Percentiles rank a stretch among this genome's conserved stretches.
Conservation (phyloP, 768 basidiomycete species). For the Suillus subalutaceus region DNA sequence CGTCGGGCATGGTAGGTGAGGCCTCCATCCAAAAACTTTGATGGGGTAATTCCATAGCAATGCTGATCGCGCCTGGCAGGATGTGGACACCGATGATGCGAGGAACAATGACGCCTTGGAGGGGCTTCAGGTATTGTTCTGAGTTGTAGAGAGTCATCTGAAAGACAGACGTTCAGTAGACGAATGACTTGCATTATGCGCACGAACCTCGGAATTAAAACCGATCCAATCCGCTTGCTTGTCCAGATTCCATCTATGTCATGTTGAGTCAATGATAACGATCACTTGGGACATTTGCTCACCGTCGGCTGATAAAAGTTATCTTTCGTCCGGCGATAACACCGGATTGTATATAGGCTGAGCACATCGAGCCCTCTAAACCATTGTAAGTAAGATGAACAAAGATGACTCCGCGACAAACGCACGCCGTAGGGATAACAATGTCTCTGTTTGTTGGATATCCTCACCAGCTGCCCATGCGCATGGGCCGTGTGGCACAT, state of each 20-base stretch:
- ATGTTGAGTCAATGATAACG: not conserved
- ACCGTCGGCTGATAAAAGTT: slow-evolving; percentile 42
- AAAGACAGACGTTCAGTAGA: slow-evolving; percentile 10
- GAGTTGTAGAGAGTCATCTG: slow-evolving; percentile 58
- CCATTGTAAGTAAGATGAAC: slow-evolving; percentile 5
- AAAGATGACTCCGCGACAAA: not conserved
- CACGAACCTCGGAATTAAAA: slow-evolving; percentile 42
- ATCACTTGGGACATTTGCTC: slow-evolving; percentile 13
- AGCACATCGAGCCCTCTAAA: slow-evolving; percentile 41
- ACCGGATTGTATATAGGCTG: slow-evolving; percentile 40
- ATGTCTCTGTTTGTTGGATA: slow-evolving; percentile 29
- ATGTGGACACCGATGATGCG: slow-evolving; percentile 53
- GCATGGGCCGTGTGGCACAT: slow-evolving; percentile 35
- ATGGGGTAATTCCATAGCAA: slow-evolving; percentile 59
- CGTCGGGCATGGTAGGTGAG: slow-evolving; percentile 54
- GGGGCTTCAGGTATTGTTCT: slow-evolving; percentile 44
- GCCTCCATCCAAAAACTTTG: slow-evolving; percentile 65
- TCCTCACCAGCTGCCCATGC: slow-evolving; percentile 33
- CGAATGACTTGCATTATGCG: slow-evolving; percentile 12
- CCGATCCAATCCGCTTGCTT: slow-evolving; percentile 40
- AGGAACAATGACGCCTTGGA: slow-evolving; percentile 59
- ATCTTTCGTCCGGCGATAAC: slow-evolving; percentile 29
- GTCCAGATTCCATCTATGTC: slow-evolving; percentile 35
- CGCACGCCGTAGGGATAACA: slow-evolving; percentile 31
- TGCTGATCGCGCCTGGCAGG: slow-evolving; percentile 39